Evolutionary conservation across 1,284 basidiomycete species (phyloP).

Genomic region (Puccinia sorghi): DNA sequence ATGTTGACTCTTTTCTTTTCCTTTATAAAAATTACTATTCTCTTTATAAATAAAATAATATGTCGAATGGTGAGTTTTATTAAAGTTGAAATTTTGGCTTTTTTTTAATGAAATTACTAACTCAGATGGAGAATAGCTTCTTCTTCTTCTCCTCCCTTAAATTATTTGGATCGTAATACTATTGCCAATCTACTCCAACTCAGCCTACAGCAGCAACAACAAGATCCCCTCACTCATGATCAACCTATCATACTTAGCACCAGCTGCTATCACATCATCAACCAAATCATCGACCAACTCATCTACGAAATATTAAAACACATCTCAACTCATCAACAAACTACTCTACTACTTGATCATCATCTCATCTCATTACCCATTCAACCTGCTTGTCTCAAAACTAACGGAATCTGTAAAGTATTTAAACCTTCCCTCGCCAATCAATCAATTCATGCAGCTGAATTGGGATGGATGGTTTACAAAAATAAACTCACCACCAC

Average conservation of each 20-base stretch:
- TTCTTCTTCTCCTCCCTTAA: neutral
- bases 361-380: neutral
- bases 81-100: too few relatives aligned
- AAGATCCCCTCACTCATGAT: neutral
- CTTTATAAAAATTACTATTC: too few relatives aligned
- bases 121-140: too few relatives aligned
- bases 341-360: too few relatives aligned
- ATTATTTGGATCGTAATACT: conserved; percentile 5
- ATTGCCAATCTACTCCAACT: conserved; percentile 10
- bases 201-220: neutral
- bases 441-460: neutral
- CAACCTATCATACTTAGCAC: conserved; percentile 13
- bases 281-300: conserved; percentile 25
- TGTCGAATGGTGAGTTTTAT: too few relatives aligned
- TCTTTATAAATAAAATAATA: too few relatives aligned
- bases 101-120: too few relatives aligned
- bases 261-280: conserved; percentile 16
- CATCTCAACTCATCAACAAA: conserved; percentile 5
- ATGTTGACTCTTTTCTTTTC: too few relatives aligned
- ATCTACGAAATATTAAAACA: neutral
- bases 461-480: conserved; percentile 5
- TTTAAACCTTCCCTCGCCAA: neutral
- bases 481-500: neutral
- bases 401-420: neutral
- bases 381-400: neutral